Evolutionary conservation across 2,329 filamentous ascomycete species (phyloP).

Genomic region (Verticillium dahliae): DNA sequence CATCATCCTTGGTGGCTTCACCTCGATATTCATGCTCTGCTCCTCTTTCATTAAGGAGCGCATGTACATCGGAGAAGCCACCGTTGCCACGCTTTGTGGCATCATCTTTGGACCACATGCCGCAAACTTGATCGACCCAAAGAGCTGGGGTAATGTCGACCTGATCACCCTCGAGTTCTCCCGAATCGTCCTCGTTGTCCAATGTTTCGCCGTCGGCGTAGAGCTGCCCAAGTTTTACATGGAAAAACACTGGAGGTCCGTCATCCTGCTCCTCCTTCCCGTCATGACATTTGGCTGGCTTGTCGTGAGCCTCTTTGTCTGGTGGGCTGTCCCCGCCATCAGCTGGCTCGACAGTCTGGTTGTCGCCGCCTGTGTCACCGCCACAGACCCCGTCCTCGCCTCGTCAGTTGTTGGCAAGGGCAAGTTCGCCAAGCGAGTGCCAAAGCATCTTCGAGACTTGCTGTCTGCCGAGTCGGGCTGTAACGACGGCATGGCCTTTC

Average conservation of each 20-base stretch:
- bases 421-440: constrained; percentile 95
- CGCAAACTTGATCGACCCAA: constrained; percentile 71
- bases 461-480: constrained; percentile 95
- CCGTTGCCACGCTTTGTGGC: constrained; percentile 81
- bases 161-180: constrained; percentile 86
- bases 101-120: constrained; percentile 86
- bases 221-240: constrained; percentile 92
- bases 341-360: constrained; percentile 87
- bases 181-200: constrained; percentile 81
- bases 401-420: constrained; percentile 98
- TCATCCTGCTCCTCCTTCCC: constrained; percentile 78
- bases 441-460: constrained; percentile 92
- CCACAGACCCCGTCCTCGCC: constrained; percentile 92
- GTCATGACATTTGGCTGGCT: constrained; percentile 98
- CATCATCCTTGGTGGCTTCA: constrained; percentile 96
- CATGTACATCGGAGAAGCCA: constrained; percentile 97
- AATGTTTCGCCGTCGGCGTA: constrained; percentile 88
- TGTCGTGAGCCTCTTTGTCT: constrained; percentile 86
- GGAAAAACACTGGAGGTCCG: constrained; percentile 95
- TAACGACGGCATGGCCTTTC: constrained; percentile 99
- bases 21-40: constrained; percentile 95
- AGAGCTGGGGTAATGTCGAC: constrained; percentile 74
- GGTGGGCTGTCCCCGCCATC: constrained; percentile 76
- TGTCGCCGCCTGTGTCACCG: constrained; percentile 88
- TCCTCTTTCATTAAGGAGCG: constrained; percentile 98